These are phyloP conservation scores for Eucalyptus polybractea DNA, from an alignment of 345 rosid genomes.

Conservation along the genomic window DNA sequence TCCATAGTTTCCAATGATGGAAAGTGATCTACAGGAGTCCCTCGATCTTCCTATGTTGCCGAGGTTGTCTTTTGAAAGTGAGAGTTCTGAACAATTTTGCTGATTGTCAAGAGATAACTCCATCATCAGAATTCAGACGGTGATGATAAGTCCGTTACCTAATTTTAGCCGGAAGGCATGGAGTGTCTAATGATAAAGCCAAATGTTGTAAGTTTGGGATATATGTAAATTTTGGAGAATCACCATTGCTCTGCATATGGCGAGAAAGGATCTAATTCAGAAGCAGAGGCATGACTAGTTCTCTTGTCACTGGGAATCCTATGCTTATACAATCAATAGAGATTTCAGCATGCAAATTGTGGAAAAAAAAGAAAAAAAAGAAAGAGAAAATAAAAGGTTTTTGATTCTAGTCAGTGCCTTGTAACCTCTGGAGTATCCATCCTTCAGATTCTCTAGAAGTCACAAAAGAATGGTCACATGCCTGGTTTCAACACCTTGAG, in stretches of 20 bases:
- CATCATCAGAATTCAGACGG: background rate
- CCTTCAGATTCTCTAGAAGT: background rate
- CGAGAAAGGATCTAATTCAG: background rate
- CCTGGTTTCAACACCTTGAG: conserved; percentile 36
- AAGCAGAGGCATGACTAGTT: background rate
- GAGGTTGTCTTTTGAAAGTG: background rate
- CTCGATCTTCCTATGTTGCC: background rate
- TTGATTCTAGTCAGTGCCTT: background rate
- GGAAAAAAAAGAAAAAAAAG: background rate
- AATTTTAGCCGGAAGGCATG: background rate
- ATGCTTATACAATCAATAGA: background rate
- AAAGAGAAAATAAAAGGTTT: background rate
- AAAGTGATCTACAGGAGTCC: background rate
- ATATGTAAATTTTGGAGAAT: background rate
- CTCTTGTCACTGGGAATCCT: background rate
- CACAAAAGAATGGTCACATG: conserved; percentile 43
- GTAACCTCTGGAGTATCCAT: background rate
- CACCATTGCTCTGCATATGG: background rate
- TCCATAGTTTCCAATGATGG: background rate
- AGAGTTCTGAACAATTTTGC: background rate
- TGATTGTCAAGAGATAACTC: background rate
- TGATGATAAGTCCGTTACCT: background rate
- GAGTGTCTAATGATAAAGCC: no score
- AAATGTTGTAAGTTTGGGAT: background rate
- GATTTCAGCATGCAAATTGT: background rate